phyloP scores from a whole-genome alignment of 495 filamentous ascomycete species.

The Penicillium paxilli region DNA sequence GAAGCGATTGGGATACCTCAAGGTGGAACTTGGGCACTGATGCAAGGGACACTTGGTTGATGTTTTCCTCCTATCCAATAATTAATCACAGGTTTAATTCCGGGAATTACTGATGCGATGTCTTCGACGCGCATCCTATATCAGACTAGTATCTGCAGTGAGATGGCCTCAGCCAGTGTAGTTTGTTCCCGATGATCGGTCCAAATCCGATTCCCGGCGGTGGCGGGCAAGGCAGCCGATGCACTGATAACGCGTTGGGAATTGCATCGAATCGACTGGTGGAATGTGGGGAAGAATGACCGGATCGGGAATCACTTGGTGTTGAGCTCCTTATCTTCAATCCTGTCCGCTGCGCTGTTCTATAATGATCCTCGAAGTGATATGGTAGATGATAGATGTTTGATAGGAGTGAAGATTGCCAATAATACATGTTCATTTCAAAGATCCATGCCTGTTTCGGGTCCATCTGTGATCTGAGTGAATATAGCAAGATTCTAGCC shows the following conservation, averaged over 20 bases:
- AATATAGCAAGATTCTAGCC: neutral
- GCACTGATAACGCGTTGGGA: neutral
- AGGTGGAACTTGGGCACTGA: too few species aligned
- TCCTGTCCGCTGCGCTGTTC: neutral
- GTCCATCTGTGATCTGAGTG: neutral
- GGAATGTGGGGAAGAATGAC: neutral
- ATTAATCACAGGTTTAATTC: too few species aligned
- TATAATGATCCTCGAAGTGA: neutral
- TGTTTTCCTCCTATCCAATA: too few species aligned
- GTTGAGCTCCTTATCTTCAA: neutral
- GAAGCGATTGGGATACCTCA: too few species aligned
- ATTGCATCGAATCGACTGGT: neutral
- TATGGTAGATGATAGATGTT: neutral
- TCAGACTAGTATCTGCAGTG: too few species aligned
- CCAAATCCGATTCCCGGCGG: constrained; percentile 5
- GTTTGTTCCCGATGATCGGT: neutral
- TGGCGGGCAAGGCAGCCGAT: constrained; percentile 4
- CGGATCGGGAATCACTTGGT: constrained; percentile 4
- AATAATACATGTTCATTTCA: neutral
- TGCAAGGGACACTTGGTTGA: too few species aligned
- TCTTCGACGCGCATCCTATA: too few species aligned
- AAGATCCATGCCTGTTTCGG: neutral
- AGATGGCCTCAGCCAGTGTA: too few species aligned
- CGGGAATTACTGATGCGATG: too few species aligned
- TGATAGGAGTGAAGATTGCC: neutral